Evolutionary conservation across 192 early-diverging fungal genomes (phyloP).

Genomic region (Coemansia sp.): DNA sequence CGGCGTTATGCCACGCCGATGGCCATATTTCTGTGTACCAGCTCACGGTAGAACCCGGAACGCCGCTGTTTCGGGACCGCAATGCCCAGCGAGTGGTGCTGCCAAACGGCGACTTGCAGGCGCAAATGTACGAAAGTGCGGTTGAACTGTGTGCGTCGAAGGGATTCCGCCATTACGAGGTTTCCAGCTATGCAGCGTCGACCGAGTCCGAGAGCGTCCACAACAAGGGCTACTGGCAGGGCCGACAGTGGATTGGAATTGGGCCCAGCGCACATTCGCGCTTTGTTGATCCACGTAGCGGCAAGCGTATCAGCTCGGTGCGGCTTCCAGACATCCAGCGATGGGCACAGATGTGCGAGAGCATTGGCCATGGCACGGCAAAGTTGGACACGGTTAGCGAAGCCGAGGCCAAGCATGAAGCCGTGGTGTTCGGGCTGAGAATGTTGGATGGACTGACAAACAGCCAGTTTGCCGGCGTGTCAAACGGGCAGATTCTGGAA

Average conservation of each 20-base stretch:
- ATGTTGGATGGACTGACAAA: constrained; percentile 42
- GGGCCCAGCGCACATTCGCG: constrained; percentile 60
- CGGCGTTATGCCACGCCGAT: constrained; percentile 26
- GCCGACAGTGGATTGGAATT: constrained; percentile 54
- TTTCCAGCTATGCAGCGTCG: constrained; percentile 46
- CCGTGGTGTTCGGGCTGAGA: constrained; percentile 51
- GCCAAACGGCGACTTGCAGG: constrained; percentile 23
- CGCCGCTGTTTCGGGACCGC: constrained; percentile 41
- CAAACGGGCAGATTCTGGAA: constrained; percentile 14
- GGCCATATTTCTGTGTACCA: constrained; percentile 55
- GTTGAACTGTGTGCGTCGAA: constrained; percentile 12
- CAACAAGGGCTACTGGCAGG: constrained; percentile 55
- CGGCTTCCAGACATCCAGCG: constrained; percentile 28
- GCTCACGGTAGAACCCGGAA: constrained; percentile 57
- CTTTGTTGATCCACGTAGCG: constrained; percentile 23
- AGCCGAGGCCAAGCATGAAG: constrained; percentile 28
- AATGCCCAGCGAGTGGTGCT: constrained; percentile 16
- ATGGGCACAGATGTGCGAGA: constrained; percentile 30
- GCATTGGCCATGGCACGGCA: constrained; percentile 23
- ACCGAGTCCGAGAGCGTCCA: constrained; percentile 31
- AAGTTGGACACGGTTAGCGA: neutral
- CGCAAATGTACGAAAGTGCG: constrained; percentile 47
- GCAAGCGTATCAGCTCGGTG: constrained; percentile 13
- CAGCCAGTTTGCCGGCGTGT: constrained; percentile 11
- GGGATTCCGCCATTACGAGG: constrained; percentile 54